Percentiles rank a stretch among this genome's conserved stretches.
Evolutionary conservation across 2,329 filamentous ascomycete species (phyloP).

Genomic region (Penicillium sp.): DNA sequence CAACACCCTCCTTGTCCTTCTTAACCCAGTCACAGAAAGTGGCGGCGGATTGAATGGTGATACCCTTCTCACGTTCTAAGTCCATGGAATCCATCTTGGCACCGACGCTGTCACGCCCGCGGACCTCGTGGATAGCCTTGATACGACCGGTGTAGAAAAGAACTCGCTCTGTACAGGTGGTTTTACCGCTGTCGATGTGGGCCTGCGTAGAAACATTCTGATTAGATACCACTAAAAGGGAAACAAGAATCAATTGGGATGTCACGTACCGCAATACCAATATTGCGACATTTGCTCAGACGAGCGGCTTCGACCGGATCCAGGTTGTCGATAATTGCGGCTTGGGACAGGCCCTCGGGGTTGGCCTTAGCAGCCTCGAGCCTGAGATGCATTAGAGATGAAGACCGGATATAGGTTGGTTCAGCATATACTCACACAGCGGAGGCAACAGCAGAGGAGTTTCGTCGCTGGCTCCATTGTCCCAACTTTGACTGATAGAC

Average conservation of each 20-base stretch:
- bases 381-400: slow-evolving; percentile 28
- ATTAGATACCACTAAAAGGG: slow-evolving; percentile 2
- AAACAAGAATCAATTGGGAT: neutral
- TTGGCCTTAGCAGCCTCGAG: slow-evolving; percentile 57
- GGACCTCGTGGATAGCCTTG: slow-evolving; percentile 94
- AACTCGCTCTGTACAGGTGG: slow-evolving; percentile 91
- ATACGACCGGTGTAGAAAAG: slow-evolving; percentile 98
- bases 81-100: slow-evolving; percentile 99
- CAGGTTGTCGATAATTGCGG: slow-evolving; percentile 73
- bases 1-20: slow-evolving; percentile 68
- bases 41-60: slow-evolving; percentile 96
- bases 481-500: slow-evolving; percentile 38
- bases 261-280: slow-evolving; percentile 81
- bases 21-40: slow-evolving; percentile 98
- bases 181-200: slow-evolving; percentile 98
- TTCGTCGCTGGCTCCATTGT: slow-evolving; percentile 44
- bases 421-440: slow-evolving; percentile 39
- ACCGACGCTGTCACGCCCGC: slow-evolving; percentile 81
- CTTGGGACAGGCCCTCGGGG: slow-evolving; percentile 56
- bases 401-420: neutral
- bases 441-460: slow-evolving; percentile 43
- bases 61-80: slow-evolving; percentile 94
- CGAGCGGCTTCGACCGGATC: slow-evolving; percentile 73
- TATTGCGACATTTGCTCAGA: slow-evolving; percentile 82
- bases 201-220: slow-evolving; percentile 53